These are phyloP conservation scores for Epithemia pelagica DNA, from an alignment of 108 stramenopile species.

Conservation along the genomic window DNA sequence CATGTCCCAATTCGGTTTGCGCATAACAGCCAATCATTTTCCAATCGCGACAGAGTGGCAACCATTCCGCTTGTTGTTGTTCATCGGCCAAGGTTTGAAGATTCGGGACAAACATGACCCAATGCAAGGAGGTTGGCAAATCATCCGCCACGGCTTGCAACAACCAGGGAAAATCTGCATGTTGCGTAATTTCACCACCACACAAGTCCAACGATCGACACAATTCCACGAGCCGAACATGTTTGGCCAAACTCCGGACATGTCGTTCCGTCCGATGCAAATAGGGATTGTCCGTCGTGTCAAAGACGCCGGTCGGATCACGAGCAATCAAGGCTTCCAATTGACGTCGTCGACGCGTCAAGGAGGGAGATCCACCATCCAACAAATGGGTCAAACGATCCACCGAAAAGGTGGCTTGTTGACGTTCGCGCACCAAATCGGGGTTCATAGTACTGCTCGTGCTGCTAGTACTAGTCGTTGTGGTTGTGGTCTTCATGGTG, in stretches of 20 bases:
- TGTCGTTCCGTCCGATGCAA: slow-evolving; percentile 79
- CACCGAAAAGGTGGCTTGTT: slow-evolving; percentile 46
- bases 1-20: slow-evolving; percentile 92
- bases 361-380: slow-evolving; percentile 42
- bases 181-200: slow-evolving; percentile 33
- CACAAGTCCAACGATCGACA: slow-evolving; percentile 65
- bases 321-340: slow-evolving; percentile 55
- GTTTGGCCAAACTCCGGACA: slow-evolving; percentile 70
- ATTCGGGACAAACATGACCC: slow-evolving; percentile 92
- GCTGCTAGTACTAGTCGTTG: no score
- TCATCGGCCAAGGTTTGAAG: slow-evolving; percentile 77
- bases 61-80: slow-evolving; percentile 84
- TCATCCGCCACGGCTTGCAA: slow-evolving; percentile 67
- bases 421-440: slow-evolving; percentile 58
- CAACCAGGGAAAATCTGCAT: slow-evolving; percentile 51
- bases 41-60: slow-evolving; percentile 89
- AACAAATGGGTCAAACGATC: slow-evolving; percentile 64
- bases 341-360: slow-evolving; percentile 45
- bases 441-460: no score
- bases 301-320: slow-evolving; percentile 61
- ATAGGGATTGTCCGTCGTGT: slow-evolving; percentile 68
- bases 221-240: slow-evolving; percentile 69
- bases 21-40: slow-evolving; percentile 93
- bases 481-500: no score
- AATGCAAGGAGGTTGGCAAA: slow-evolving; percentile 74